Conservation (phyloP, 2,329 filamentous ascomycete species). For the Pseudocercospora fijiensis region DNA sequence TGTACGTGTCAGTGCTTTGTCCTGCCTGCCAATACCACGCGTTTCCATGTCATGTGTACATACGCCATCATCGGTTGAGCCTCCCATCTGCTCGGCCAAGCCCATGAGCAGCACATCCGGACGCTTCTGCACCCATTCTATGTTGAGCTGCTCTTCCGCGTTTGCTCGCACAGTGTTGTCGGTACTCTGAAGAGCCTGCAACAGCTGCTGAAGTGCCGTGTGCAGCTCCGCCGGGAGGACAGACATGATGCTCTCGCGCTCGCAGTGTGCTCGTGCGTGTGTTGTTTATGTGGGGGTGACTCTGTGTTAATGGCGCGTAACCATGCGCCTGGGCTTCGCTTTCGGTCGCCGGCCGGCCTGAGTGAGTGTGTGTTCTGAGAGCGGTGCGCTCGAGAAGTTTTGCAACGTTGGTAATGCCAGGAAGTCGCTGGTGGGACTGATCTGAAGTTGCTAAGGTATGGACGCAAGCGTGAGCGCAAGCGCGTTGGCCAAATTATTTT, state of each 20-base stretch:
- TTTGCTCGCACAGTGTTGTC: constrained; percentile 83
- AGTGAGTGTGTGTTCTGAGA: neutral
- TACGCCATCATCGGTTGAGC: constrained; percentile 71
- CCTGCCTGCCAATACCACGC: neutral
- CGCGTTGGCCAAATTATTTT: neutral
- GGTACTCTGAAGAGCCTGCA: constrained; percentile 82
- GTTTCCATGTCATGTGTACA: constrained; percentile 34
- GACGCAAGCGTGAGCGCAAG: too few relatives aligned
- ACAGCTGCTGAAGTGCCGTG: constrained; percentile 77
- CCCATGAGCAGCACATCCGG: constrained; percentile 92
- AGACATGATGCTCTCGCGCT: constrained; percentile 51
- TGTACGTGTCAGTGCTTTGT: constrained; percentile 18
- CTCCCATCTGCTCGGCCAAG: constrained; percentile 85
- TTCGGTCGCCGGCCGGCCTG: neutral
- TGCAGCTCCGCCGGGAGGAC: constrained; percentile 81
- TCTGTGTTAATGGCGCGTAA: neutral
- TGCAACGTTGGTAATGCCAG: neutral
- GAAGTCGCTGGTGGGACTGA: neutral
- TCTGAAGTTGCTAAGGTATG: neutral
- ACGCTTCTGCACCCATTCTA: constrained; percentile 78
- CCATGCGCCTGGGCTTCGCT: neutral
- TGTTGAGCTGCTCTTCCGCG: constrained; percentile 86
- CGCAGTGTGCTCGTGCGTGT: neutral
- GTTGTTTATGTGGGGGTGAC: neutral
- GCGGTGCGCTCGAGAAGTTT: neutral